Evolutionary conservation across 345 rosid genomes (phyloP), one percentile per base, ranked within the genome.

Genomic region (Eucalyptus curtisii): DNA sequence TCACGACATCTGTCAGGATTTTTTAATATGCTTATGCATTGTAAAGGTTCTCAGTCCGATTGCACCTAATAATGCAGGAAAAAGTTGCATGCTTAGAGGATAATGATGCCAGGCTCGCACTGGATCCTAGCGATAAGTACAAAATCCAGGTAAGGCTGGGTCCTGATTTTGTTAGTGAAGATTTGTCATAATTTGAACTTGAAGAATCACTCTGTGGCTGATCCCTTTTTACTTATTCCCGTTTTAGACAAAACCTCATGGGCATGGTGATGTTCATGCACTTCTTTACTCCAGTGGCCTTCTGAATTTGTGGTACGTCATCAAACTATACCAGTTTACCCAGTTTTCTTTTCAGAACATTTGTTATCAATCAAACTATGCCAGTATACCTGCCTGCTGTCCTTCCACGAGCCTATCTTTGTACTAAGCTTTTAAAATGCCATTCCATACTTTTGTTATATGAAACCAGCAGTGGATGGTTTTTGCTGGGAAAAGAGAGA

Each of bases 41-140:
- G 61, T 49, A 47, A 85, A 85, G 52, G 87, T 31, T 85, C 12
- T 11, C 53, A 31, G 53, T 49, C 57, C 2, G 9, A 53, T 49
- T 49, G 40, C 37, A 11, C 42, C 61, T 11, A 86, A n/a, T n/a
- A 20, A 76, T 90, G 11, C 93, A 97, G 99, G 99, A 97, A 93
- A 97, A 97, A 94, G 99, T 97, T 94, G 99, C 99, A 87, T 97
- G 99, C 90, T 94, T 97, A 91, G 98, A 94, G 88, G 99, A 96
- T 91, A 97, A 96, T 87, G 98, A 97, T 90, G 99, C 98, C 48
- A 93, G 95, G 89, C 96, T 96, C 89, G 99, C 99, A 85, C 61
- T 96, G 91, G 98, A 98, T 89, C 94, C 98, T 25, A 90, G 92
- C 42, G 94, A 97, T 95, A 97, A 94, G 89, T 97, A 94, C 93